Conservation (phyloP, 2,329 filamentous ascomycete species). For the Diaporthe destruens region DNA sequence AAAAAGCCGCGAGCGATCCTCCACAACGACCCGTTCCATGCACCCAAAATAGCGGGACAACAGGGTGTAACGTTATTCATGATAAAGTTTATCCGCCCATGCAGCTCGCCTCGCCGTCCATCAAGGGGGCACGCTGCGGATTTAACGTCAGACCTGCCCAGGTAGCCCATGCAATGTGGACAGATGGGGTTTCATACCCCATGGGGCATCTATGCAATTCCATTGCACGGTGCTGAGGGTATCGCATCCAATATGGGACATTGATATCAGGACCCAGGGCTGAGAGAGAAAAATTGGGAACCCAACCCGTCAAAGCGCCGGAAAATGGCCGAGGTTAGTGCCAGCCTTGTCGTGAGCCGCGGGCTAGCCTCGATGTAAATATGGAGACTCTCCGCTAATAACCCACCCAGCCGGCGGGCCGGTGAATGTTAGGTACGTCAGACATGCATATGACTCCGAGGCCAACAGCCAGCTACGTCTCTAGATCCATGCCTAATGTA, state of each 20-base stretch:
- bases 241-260: not conserved
- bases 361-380: not conserved
- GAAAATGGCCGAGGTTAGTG: conserved; percentile 26
- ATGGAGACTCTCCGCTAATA: not conserved
- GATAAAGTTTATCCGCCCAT: conserved; percentile 5
- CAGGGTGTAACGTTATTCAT: conserved; percentile 7
- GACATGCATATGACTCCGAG: not conserved
- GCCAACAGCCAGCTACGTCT: not conserved
- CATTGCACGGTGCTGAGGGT: conserved; percentile 7
- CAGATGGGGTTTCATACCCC: conserved; percentile 18
- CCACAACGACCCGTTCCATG: not conserved
- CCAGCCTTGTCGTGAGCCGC: conserved; percentile 13
- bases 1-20: not conserved
- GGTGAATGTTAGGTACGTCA: conserved; percentile 9
- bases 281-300: not conserved
- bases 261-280: not conserved
- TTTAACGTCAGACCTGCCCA: conserved; percentile 14
- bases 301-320: conserved; percentile 20
- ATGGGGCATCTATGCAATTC: conserved; percentile 19
- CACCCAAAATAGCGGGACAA: conserved; percentile 14
- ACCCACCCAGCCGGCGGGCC: conserved; percentile 4
- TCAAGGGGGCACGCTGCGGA: conserved; percentile 17
- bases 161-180: conserved; percentile 16
- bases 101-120: not conserved
- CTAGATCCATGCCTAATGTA: too few species aligned